A percentile compares a stretch with the other conserved stretches of the same genome.
These are phyloP conservation scores for Senna tora DNA, from an alignment of 306 rosid genomes.

Conservation along the genomic window DNA sequence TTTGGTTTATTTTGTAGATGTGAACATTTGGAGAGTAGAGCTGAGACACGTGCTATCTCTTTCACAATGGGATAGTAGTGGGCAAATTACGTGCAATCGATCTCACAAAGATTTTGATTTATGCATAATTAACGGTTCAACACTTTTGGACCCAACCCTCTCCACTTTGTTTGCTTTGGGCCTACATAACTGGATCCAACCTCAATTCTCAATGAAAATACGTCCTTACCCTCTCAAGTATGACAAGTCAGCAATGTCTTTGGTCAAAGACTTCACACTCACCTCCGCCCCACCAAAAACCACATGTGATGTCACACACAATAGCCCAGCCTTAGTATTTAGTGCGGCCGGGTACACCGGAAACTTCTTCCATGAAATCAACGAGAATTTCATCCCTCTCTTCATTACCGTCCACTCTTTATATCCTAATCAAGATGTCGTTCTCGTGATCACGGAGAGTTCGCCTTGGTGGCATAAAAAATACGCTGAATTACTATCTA, in stretches of 20 bases:
- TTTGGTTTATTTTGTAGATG: too few relatives aligned
- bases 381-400: conserved; percentile 58
- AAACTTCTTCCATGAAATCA: conserved; percentile 61
- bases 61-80: background rate
- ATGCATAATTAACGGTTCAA: conserved; percentile 45
- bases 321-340: conserved; percentile 54
- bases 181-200: background rate
- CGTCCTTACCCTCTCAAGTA: conserved; percentile 58
- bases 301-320: conserved; percentile 41
- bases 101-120: conserved; percentile 40
- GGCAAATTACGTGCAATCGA: conserved; percentile 44
- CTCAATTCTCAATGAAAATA: conserved; percentile 15
- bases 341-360: conserved; percentile 57
- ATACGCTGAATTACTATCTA: conserved; percentile 36
- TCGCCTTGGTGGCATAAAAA: conserved; percentile 48
- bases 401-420: conserved; percentile 53
- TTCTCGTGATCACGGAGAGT: conserved; percentile 45
- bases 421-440: conserved; percentile 36
- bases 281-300: conserved; percentile 40
- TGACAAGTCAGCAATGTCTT: conserved; percentile 40
- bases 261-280: conserved; percentile 41
- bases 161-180: conserved; percentile 41
- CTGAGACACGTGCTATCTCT: background rate
- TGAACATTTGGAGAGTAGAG: conserved; percentile 21
- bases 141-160: conserved; percentile 39